These are phyloP conservation scores for Ceratobasidium sp. DNA, from an alignment of 1,284 basidiomycete genomes.

Conservation along the genomic window DNA sequence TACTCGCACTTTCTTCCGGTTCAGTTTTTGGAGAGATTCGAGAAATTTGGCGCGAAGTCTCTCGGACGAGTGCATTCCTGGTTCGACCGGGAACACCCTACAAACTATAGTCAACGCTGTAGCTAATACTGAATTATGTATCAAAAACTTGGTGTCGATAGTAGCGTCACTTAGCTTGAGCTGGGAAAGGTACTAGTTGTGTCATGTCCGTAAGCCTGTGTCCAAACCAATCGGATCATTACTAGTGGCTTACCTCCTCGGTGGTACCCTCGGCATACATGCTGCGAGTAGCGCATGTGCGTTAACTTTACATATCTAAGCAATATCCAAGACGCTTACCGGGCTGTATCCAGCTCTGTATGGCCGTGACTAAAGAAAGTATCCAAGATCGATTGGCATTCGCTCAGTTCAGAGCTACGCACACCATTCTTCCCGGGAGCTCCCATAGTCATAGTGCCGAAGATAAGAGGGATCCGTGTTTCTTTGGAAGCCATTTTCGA, in stretches of 20 bases:
- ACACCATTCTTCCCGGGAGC: slow-evolving; percentile 62
- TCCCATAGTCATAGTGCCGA: slow-evolving; percentile 68
- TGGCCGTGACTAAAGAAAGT: slow-evolving; percentile 62
- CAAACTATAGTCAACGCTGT: background rate
- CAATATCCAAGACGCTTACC: slow-evolving; percentile 33
- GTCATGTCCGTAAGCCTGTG: background rate
- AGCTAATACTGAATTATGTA: slow-evolving; percentile 28
- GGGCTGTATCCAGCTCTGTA: slow-evolving; percentile 65
- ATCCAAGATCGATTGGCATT: slow-evolving; percentile 65
- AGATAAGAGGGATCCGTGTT: slow-evolving; percentile 60
- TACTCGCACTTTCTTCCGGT: slow-evolving; percentile 60
- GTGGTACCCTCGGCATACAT: slow-evolving; percentile 67
- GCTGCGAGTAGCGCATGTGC: slow-evolving; percentile 48
- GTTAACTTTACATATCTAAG: background rate
- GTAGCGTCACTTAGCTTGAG: slow-evolving; percentile 62
- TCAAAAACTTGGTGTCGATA: slow-evolving; percentile 66
- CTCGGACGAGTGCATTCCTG: slow-evolving; percentile 60
- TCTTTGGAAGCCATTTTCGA: slow-evolving; percentile 25
- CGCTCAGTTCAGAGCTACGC: slow-evolving; percentile 58
- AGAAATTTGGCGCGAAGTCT: slow-evolving; percentile 59
- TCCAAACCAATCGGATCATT: background rate
- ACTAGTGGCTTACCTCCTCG: slow-evolving; percentile 60
- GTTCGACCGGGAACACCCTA: slow-evolving; percentile 62
- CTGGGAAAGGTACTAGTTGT: slow-evolving; percentile 59
- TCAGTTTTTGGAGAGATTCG: slow-evolving; percentile 59